phyloP scores from a whole-genome alignment of 2,329 filamentous ascomycete genomes.

The Clonostachys sp. region DNA sequence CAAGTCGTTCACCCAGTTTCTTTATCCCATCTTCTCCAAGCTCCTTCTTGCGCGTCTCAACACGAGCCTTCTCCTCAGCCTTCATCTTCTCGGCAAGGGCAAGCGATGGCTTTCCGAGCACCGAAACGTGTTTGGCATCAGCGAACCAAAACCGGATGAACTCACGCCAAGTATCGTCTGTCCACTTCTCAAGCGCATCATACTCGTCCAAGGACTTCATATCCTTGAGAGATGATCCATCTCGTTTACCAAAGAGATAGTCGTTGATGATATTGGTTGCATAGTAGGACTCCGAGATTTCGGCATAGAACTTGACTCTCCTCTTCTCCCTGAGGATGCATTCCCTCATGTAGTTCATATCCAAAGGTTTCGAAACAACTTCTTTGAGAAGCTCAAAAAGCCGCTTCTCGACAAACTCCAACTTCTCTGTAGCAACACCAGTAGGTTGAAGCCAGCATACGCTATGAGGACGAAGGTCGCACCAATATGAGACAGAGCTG shows the following conservation, averaged over 20 bases:
- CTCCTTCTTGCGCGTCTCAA: slow-evolving; percentile 72
- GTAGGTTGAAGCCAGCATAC: slow-evolving; percentile 84
- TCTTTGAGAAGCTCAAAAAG: slow-evolving; percentile 81
- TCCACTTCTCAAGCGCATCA: slow-evolving; percentile 73
- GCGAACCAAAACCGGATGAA: slow-evolving; percentile 82
- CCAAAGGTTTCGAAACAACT: slow-evolving; percentile 72
- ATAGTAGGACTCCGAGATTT: slow-evolving; percentile 77
- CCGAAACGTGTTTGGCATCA: slow-evolving; percentile 80
- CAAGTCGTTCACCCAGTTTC: slow-evolving; percentile 68
- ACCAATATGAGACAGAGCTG: slow-evolving; percentile 76
- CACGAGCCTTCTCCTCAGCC: slow-evolving; percentile 70
- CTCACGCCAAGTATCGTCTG: slow-evolving; percentile 74
- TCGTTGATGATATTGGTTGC: slow-evolving; percentile 84
- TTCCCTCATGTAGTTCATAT: slow-evolving; percentile 86
- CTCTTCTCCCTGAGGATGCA: slow-evolving; percentile 79
- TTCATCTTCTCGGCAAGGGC: slow-evolving; percentile 79
- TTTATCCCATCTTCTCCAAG: slow-evolving; percentile 81
- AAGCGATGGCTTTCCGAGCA: slow-evolving; percentile 82
- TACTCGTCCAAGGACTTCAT: slow-evolving; percentile 54
- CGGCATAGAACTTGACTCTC: slow-evolving; percentile 78
- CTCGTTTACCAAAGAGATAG: slow-evolving; percentile 82
- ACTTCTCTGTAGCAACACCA: slow-evolving; percentile 80
- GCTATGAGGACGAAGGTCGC: slow-evolving; percentile 74
- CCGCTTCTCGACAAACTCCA: slow-evolving; percentile 78
- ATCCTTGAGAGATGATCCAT: slow-evolving; percentile 70